Evolutionary conservation across 2,329 filamentous ascomycete species (phyloP).

Genomic region (Grosmannia huntii): DNA sequence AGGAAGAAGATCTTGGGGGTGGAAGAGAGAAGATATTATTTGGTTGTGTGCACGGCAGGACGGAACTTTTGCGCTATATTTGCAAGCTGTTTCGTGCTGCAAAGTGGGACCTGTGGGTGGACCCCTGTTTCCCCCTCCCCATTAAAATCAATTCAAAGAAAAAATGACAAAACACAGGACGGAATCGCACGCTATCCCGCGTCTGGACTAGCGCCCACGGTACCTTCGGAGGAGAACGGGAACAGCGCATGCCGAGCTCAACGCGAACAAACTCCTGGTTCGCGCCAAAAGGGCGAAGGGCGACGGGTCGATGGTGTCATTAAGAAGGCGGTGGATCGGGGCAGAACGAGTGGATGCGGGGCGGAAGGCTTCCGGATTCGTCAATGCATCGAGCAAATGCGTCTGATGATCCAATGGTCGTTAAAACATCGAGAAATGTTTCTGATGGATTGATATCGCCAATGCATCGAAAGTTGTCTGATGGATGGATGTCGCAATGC

Average conservation of each 20-base stretch:
- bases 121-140: neutral
- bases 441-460: too few species aligned
- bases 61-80: slow-evolving; percentile 6
- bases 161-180: neutral
- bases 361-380: too few species aligned
- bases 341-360: neutral
- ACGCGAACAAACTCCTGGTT: neutral
- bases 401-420: too few species aligned
- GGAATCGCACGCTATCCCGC: neutral
- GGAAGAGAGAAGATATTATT: slow-evolving; percentile 6
- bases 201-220: neutral
- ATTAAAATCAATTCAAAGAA: neutral
- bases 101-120: neutral
- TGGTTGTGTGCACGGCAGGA: slow-evolving; percentile 2
- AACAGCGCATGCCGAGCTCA: neutral
- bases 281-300: neutral
- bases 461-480: too few species aligned
- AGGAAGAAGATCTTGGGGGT: neutral
- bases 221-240: slow-evolving; percentile 1
- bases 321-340: neutral
- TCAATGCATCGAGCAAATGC: too few species aligned
- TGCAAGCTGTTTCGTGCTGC: neutral
- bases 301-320: neutral
- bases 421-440: too few species aligned
- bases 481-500: too few species aligned